These are phyloP conservation scores for Rhizophlyctis rosea DNA, from an alignment of 192 early-diverging fungal species.

Conservation along the genomic window DNA sequence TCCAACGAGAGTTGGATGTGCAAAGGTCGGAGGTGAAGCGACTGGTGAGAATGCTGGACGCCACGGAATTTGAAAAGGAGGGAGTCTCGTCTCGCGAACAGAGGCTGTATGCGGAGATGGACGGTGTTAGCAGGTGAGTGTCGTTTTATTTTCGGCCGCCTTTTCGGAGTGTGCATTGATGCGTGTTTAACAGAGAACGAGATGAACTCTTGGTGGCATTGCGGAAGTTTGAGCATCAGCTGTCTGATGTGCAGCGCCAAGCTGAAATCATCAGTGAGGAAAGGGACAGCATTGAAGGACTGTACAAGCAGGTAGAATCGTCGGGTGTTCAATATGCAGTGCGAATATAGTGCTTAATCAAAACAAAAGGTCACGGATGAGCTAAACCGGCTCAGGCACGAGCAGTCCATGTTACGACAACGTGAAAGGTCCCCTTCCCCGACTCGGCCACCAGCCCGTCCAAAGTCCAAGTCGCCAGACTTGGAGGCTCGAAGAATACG, in stretches of 20 bases:
- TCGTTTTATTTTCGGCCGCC: no score
- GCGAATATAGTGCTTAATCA: not conserved
- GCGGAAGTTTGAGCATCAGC: conserved; percentile 35
- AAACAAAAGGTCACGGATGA: not conserved
- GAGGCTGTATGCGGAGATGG: no score
- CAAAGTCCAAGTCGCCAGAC: conserved; percentile 1
- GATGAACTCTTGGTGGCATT: conserved; percentile 39
- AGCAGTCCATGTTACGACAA: conserved; percentile 9
- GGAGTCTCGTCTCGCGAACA: no score
- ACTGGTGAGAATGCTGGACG: conserved; percentile 12
- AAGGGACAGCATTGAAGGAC: conserved; percentile 35
- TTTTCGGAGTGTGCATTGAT: no score
- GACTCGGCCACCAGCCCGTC: not conserved
- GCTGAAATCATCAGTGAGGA: conserved; percentile 39
- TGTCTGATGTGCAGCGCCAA: conserved; percentile 29
- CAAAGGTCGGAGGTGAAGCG: not conserved
- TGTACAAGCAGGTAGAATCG: conserved; percentile 43
- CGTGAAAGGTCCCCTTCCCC: not conserved
- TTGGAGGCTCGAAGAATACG: conserved; percentile 9
- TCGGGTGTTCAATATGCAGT: not conserved
- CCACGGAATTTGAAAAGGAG: not conserved
- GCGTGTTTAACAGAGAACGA: conserved; percentile 28
- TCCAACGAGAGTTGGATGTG: conserved; percentile 15
- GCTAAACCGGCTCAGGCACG: conserved; percentile 6
- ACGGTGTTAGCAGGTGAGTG: no score